Base-by-base conservation (phyloP, 208 protist genomes). In the Leishmania aethiopica region DNA sequence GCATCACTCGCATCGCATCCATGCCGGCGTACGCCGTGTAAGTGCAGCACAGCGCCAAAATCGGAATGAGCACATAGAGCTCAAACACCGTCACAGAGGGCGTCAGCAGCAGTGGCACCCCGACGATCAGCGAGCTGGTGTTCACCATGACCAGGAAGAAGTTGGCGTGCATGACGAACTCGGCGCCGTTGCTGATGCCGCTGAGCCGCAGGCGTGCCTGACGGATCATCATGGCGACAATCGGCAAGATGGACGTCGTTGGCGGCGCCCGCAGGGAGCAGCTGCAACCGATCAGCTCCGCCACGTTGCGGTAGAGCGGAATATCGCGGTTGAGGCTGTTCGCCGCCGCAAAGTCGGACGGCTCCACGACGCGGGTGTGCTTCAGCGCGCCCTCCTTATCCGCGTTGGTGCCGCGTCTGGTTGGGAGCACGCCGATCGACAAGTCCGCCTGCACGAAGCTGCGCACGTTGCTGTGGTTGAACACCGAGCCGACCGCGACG, bases 401-500 rank as follows among this genome's bases (percentile, higher is more conserved):
- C 59, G 90, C 92, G 42, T 89, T 91, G 42, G 84, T 78, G 3
- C 93, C 93, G 11, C 92, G 87, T 4, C 93, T 88, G 1, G 93
- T 94, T 13, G 98, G 98, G 71, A 98, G 84, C 10, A 98, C 92
- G 76, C 92, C 92, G 70, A 99, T 89, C 5, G 95, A 88, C 11
- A 98, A 69, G 90, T 99, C 96, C 1, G 94, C 88, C 87, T 99
- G 97, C 59, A 95, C 90, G 71, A 98, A 99, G 67, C 94, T 96
- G 55, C 91, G 90, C 53, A 96, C 92, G 79, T 99, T 99, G 75
- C 92, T 87, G 86, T 99, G 94, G 73, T 98, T 98, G 81, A 98
- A 92, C 17, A 94, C 84, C 47, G 93, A 98, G 32, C 98, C 98
- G 59, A 99, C 91, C 19, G 93, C 95, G n/a, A 96, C 88, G 15